Conservation (phyloP, 345 rosid species). For the Streptanthus diversifolius region DNA sequence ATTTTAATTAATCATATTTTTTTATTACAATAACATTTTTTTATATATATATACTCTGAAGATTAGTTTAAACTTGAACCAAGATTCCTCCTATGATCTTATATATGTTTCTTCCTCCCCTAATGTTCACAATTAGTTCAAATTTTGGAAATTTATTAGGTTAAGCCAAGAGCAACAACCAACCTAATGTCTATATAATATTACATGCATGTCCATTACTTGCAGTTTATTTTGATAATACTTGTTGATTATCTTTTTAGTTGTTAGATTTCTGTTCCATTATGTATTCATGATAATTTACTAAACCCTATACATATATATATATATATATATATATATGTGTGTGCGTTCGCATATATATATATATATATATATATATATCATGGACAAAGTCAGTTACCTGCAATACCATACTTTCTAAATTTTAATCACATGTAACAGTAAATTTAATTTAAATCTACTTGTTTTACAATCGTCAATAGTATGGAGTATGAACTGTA, state of each 20-base stretch:
- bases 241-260: slow-evolving; percentile 20
- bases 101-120: slow-evolving; percentile 2
- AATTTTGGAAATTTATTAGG: slow-evolving; percentile 18
- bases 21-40: neutral
- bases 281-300: neutral
- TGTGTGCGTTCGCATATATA: slow-evolving; percentile 1
- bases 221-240: slow-evolving; percentile 19
- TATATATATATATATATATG: neutral
- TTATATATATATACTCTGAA: neutral
- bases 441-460: neutral
- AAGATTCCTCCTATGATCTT: neutral
- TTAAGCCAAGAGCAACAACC: slow-evolving; percentile 26
- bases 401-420: slow-evolving; percentile 19
- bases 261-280: slow-evolving; percentile 29
- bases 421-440: slow-evolving; percentile 1
- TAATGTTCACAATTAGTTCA: slow-evolving; percentile 16
- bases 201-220: neutral
- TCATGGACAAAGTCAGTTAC: slow-evolving; percentile 32
- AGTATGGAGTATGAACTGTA: neutral
- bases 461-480: neutral
- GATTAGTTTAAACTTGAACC: neutral
- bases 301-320: neutral
- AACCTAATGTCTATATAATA: slow-evolving; percentile 25
- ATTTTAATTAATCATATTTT: neutral
- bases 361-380: slow-evolving; percentile 23